Evolutionary conservation across 495 filamentous ascomycete genomes (phyloP), one percentile per base, ranked within the genome.

Genomic region (Xylaria longipes): DNA sequence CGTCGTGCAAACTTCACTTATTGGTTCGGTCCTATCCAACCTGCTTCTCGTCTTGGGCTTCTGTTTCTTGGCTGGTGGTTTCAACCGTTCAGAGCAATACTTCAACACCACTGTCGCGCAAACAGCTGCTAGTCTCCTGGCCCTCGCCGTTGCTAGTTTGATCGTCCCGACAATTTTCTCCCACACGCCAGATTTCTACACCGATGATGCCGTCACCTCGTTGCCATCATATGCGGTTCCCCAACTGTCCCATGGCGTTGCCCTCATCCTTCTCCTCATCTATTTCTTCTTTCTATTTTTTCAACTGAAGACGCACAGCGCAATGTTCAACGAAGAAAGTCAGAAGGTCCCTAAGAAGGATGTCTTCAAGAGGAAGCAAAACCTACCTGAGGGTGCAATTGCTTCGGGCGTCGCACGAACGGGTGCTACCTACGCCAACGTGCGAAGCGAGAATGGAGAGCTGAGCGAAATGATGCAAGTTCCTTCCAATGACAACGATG

Each of bases 61-160:
- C 91, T 94, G 91, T 78, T 98, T 98, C 85, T 94, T 97, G 82
- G 92, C 92, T 63, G 94, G 95, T 39, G 95, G 95, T 37, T 79
- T 96, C 60, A 89, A 91, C 61, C 89, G 95, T 27, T 72, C 87
- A 39, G 92, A 97, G 76, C 95, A 98, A 74, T 90, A 89, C 78
- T 98, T 98, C 87, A 98, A 98, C 82, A 89, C 92, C 2, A 93
- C 91, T 3, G 94, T 98, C n/a, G 95, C 95, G 1, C 94, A 97
- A 78, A 98, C 95, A 0, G 94, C 95, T 1, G 89, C 94, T 35
- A 93, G 90, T 81, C 80, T 98, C 17, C 85, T 98, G 2, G 90
- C 94, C 3, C 83, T 98, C 25, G 91, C 92, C 20, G 92, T 97
- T 15, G 91, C 87, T 66, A 90, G 87, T 79, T 82, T 98, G 70